These are phyloP conservation scores for Nitzschia sp. DNA, from an alignment of 108 stramenopile genomes.

Conservation along the genomic window DNA sequence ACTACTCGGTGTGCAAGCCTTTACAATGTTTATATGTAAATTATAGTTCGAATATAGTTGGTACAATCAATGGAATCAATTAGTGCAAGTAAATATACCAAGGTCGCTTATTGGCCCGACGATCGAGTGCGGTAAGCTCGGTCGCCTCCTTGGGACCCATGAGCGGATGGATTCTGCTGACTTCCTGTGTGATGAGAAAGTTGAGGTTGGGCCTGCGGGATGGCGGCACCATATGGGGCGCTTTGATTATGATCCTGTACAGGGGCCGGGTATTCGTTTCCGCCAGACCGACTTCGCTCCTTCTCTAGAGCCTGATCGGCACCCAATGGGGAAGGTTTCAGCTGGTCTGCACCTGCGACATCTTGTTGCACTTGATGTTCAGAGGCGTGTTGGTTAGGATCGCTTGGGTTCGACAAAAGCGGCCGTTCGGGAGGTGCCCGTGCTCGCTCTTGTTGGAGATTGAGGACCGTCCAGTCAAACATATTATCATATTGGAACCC, in stretches of 20 bases:
- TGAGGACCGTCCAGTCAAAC: conserved; percentile 99
- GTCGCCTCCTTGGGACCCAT: conserved; percentile 30
- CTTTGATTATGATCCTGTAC: background rate
- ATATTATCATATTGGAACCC: conserved; percentile 99
- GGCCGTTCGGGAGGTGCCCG: conserved; percentile 79
- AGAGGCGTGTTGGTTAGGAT: background rate
- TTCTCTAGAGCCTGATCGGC: conserved; percentile 13
- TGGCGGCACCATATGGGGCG: background rate
- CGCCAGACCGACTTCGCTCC: conserved; percentile 35
- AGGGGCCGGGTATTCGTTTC: conserved; percentile 15
- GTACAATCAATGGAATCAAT: background rate
- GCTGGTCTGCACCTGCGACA: background rate
- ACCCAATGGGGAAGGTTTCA: conserved; percentile 11
- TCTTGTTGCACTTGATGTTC: conserved; percentile 16
- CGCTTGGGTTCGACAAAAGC: conserved; percentile 6
- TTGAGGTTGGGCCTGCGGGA: conserved; percentile 4
- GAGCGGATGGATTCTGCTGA: conserved; percentile 32
- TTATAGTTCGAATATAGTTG: background rate
- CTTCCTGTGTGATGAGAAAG: conserved; percentile 11
- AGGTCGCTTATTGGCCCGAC: conserved; percentile 13
- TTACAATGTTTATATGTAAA: background rate
- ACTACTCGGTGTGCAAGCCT: background rate
- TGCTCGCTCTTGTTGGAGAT: conserved; percentile 89
- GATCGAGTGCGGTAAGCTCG: conserved; percentile 16
- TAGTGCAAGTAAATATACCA: background rate